Conservation (phyloP, 306 rosid genomes). For the Malus sylvestris region DNA sequence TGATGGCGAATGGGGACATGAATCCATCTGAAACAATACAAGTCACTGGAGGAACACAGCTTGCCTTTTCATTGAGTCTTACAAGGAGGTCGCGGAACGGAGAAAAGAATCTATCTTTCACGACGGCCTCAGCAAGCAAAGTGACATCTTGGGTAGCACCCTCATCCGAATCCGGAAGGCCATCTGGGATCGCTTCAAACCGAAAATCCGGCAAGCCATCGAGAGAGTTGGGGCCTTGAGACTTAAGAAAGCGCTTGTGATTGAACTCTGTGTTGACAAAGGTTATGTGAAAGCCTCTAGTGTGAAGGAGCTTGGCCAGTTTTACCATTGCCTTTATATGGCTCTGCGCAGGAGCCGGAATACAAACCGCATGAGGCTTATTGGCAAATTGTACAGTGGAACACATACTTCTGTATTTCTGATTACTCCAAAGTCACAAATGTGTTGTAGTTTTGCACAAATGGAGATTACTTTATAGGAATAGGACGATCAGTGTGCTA, state of each 20-base stretch:
- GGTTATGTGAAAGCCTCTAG: conserved; percentile 5
- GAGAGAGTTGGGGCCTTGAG: background rate
- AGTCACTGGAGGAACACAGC: background rate
- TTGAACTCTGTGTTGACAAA: conserved; percentile 13
- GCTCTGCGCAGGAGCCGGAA: background rate
- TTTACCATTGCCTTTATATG: conserved; percentile 6
- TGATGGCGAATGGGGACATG: background rate
- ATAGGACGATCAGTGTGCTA: background rate
- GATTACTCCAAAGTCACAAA: background rate
- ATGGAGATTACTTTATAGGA: background rate
- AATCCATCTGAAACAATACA: conserved; percentile 3
- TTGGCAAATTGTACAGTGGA: background rate
- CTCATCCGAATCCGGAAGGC: background rate
- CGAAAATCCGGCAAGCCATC: background rate
- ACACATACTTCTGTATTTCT: background rate
- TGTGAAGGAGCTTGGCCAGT: conserved; percentile 1
- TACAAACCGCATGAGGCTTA: background rate
- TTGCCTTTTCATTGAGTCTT: background rate
- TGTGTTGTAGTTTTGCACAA: background rate
- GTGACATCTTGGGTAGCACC: background rate
- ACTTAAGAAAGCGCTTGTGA: conserved; percentile 7
- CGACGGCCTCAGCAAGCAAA: background rate
- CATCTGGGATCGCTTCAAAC: conserved; percentile 1
- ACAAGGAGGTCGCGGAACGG: background rate
- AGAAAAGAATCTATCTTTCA: background rate